Percentiles rank a stretch among this genome's conserved stretches.
These are phyloP conservation scores for Arachis stenosperma DNA, from an alignment of 306 rosid genomes.

Conservation along the genomic window DNA sequence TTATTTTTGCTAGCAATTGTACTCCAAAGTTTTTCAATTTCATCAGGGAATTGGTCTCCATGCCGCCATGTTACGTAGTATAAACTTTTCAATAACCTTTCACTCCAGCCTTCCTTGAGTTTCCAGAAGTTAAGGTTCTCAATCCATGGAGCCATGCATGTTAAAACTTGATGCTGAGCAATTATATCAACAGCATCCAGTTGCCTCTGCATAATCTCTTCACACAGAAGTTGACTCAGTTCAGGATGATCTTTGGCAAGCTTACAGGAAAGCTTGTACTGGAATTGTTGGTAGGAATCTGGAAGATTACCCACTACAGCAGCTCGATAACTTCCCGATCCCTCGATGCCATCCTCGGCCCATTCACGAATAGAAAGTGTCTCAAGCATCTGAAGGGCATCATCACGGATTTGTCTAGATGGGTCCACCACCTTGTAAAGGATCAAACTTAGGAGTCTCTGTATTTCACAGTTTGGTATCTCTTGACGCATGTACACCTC, in stretches of 20 bases:
- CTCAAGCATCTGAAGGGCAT: slow-evolving; percentile 99
- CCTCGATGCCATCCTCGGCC: slow-evolving; percentile 98
- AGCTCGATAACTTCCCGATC: slow-evolving; percentile 96
- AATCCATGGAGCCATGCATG: slow-evolving; percentile 99
- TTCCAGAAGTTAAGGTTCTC: slow-evolving; percentile 99
- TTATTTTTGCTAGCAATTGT: slow-evolving; percentile 99
- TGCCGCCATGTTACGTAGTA: slow-evolving; percentile 98
- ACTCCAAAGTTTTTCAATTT: slow-evolving; percentile 99
- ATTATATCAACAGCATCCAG: slow-evolving; percentile 99
- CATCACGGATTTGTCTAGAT: slow-evolving; percentile 97
- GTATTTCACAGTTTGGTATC: slow-evolving; percentile 98
- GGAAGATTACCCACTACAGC: slow-evolving; percentile 99
- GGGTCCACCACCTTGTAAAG: slow-evolving; percentile 99
- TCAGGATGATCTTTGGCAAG: slow-evolving; percentile 99
- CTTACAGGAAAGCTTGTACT: slow-evolving; percentile 97
- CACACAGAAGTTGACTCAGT: slow-evolving; percentile 97
- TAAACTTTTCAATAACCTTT: slow-evolving; percentile 91
- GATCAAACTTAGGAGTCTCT: slow-evolving; percentile 92
- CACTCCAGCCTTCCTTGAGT: slow-evolving; percentile 98
- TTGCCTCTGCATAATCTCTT: slow-evolving; percentile 99
- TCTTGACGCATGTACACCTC: slow-evolving; percentile 99
- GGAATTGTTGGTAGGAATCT: slow-evolving; percentile 99
- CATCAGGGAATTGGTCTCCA: slow-evolving; percentile 98
- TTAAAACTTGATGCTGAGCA: slow-evolving; percentile 99
- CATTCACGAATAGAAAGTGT: slow-evolving; percentile 97